Evolutionary conservation across 768 basidiomycete genomes (phyloP).

Genomic region (Tricholomella constricta): DNA sequence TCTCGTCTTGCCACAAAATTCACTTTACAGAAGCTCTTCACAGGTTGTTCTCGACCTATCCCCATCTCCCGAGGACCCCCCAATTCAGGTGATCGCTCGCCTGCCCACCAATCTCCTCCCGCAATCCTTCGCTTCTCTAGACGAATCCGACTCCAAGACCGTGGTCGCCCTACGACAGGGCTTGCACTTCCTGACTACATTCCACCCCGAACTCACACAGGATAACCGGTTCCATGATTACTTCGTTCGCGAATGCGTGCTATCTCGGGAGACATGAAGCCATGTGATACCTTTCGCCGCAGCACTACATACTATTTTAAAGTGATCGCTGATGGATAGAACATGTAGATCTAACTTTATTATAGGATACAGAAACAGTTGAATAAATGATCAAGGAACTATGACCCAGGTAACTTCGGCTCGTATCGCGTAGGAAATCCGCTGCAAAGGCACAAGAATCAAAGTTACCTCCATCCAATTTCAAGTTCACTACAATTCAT

Average conservation of each 20-base stretch:
- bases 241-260: constrained; percentile 77
- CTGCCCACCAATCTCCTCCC: constrained; percentile 30
- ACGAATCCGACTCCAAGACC: constrained; percentile 56
- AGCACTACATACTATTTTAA: background rate
- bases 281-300: background rate
- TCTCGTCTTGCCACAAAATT: background rate
- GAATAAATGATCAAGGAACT: too few relatives aligned
- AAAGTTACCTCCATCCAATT: too few relatives aligned
- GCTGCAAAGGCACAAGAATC: too few relatives aligned
- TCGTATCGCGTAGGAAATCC: too few relatives aligned
- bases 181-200: constrained; percentile 80
- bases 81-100: constrained; percentile 67
- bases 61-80: constrained; percentile 47
- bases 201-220: constrained; percentile 91
- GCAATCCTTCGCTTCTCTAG: constrained; percentile 39
- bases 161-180: constrained; percentile 89
- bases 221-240: constrained; percentile 92
- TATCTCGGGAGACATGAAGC: constrained; percentile 24
- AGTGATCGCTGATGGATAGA: too few relatives aligned
- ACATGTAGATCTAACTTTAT: too few relatives aligned
- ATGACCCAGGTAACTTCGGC: too few relatives aligned
- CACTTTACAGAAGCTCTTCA: background rate
- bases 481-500: too few relatives aligned
- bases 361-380: too few relatives aligned
- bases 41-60: constrained; percentile 67